Evolutionary conservation across 2,329 filamentous ascomycete species (phyloP).

Genomic region (Fusarium nanum): DNA sequence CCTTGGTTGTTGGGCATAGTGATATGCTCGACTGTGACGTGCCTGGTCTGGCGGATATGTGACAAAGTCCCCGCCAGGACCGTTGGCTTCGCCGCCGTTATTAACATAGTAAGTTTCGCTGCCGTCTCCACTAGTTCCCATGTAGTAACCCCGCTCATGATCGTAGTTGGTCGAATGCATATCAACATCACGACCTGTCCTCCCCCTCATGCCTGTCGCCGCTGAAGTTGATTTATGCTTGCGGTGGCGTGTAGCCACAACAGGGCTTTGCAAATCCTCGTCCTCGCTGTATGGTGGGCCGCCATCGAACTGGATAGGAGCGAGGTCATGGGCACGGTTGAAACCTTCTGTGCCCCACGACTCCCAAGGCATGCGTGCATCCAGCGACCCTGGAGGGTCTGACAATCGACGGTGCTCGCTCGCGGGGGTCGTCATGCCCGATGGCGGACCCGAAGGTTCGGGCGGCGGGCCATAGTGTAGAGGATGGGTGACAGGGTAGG

Average conservation of each 20-base stretch:
- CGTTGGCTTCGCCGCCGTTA: constrained; percentile 76
- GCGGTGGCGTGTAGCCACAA: constrained; percentile 85
- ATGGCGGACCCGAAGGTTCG: constrained; percentile 75
- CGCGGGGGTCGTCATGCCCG: constrained; percentile 84
- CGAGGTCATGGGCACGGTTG: constrained; percentile 75
- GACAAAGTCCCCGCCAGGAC: constrained; percentile 82
- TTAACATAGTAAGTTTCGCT: constrained; percentile 80
- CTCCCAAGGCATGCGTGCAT: constrained; percentile 72
- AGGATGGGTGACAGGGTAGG: constrained; percentile 84
- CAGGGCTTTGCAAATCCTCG: constrained; percentile 91
- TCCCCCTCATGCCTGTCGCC: constrained; percentile 56
- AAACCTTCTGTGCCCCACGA: constrained; percentile 65
- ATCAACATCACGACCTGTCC: constrained; percentile 59
- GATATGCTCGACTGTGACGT: constrained; percentile 64
- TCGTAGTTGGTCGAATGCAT: constrained; percentile 65
- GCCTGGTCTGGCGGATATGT: constrained; percentile 78
- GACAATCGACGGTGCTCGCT: constrained; percentile 86
- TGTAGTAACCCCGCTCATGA: constrained; percentile 73
- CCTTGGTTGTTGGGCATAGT: constrained; percentile 58
- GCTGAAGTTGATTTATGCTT: constrained; percentile 81
- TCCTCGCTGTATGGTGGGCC: constrained; percentile 96
- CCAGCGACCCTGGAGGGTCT: constrained; percentile 82
- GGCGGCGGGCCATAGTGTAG: constrained; percentile 94
- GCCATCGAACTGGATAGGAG: constrained; percentile 85
- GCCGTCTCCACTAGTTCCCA: constrained; percentile 75